Conservation (phyloP, 73 alveolate species). For the Effrenium voratum region DNA sequence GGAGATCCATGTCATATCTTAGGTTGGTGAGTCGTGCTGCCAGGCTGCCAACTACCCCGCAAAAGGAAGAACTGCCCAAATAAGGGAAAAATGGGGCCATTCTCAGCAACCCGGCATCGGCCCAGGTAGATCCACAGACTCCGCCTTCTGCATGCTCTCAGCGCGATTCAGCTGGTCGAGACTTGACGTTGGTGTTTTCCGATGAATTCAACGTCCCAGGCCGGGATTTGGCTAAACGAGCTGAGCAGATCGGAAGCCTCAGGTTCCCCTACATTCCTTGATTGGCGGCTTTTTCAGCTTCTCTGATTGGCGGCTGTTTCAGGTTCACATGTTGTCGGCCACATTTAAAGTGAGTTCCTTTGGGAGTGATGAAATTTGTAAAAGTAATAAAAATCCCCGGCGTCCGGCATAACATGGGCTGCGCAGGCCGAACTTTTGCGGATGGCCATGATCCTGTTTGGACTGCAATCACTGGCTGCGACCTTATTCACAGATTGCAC, state of each 20-base stretch:
- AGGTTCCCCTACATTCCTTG: neutral
- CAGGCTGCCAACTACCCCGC: too few species aligned
- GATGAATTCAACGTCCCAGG: constrained; percentile 74
- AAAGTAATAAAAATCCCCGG: too few species aligned
- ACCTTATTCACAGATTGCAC: too few species aligned
- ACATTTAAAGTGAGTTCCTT: too few species aligned
- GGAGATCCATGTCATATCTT: too few species aligned
- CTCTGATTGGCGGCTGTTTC: too few species aligned
- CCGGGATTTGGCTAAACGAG: neutral
- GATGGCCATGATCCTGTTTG: constrained; percentile 84
- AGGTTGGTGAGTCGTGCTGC: too few species aligned
- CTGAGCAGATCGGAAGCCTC: neutral
- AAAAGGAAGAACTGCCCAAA: too few species aligned
- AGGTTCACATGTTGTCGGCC: too few species aligned
- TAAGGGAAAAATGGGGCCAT: neutral
- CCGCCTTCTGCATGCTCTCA: constrained; percentile 41
- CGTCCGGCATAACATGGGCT: too few species aligned
- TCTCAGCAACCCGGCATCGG: neutral
- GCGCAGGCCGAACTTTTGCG: constrained; percentile 74
- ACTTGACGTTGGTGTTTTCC: constrained; percentile 49
- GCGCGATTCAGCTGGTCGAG: constrained; percentile 48
- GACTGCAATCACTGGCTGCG: constrained; percentile 60
- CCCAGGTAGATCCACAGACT: constrained; percentile 60
- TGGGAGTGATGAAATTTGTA: too few species aligned
- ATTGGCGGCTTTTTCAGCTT: too few species aligned